Evolutionary conservation across 805 yeast species (phyloP), one percentile per base, ranked within the genome.

Genomic region (Suhomyces tanzawaensis): DNA sequence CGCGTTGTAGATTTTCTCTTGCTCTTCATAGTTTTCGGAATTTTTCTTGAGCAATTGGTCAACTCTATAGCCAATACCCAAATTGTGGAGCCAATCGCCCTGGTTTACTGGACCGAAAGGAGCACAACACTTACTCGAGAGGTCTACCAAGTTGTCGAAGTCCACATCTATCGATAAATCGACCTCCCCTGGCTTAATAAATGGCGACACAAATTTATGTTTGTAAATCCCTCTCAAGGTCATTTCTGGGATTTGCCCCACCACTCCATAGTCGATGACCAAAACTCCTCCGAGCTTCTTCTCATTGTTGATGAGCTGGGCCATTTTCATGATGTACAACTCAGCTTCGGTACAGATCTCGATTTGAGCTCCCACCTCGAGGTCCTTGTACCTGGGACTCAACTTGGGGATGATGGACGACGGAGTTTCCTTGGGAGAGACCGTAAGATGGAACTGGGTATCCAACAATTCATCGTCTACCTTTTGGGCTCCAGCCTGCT

Each of bases 161-260:
- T 87, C 95, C 9, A 87, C 95, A 54, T 87, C 95, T 0, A 83
- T 81, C 0, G 95, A 84, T 21, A 87, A 65, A 62, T 87, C 95
- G 3, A 85, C 90, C 24, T 77, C 74, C 1, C 95, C 95, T 0
- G 93, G 93, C 11, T 70, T 69, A n/a, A 58, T 66, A 42, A 85
- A 82, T 1, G 95, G 95, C 16, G 81, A 76, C 0, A 83, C 90
- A 50, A 86, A 74, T 47, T 76, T 74, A 57, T 87, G 95, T 46
- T 77, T 66, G 48, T 74, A 70, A 44, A 87, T 85, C 0, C 88
- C 95, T 23, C 95, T 68, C 24, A 87, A 66, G 0, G 89, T 71
- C 49, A 82, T 78, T n/a, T 75, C 73, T 2, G 95, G 95, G 11
- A 84, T 68, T 0, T 77, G 74, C 3, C 62, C 58, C 6, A 67